These are phyloP conservation scores for Cladosporium oxysporum DNA, from an alignment of 2,329 filamentous ascomycete species.

Conservation along the genomic window DNA sequence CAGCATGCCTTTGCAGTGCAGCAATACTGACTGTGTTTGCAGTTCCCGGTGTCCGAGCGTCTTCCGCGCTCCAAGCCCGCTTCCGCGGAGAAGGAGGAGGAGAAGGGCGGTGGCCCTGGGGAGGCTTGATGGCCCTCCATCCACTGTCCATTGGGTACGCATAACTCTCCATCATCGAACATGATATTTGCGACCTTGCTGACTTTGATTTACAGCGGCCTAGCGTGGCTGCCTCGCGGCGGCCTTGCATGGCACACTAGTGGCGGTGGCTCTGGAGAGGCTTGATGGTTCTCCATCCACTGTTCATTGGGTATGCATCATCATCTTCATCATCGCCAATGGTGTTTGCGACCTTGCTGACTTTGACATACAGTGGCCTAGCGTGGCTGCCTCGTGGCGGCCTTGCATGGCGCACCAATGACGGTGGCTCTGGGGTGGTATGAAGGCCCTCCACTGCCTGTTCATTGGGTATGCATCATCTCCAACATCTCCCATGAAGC, in stretches of 20 bases:
- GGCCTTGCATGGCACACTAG: neutral
- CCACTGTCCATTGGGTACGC: neutral
- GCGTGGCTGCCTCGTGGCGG: neutral
- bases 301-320: constrained; percentile 82
- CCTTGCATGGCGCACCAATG: neutral
- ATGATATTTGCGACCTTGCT: neutral
- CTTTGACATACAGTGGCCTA: neutral
- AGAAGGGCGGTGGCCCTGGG: neutral
- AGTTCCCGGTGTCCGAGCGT: neutral
- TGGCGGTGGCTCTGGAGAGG: neutral
- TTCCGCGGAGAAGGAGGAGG: neutral
- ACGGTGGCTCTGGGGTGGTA: neutral
- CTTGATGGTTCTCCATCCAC: constrained; percentile 36
- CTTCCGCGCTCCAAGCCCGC: neutral
- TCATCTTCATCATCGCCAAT: neutral
- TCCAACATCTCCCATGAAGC: neutral
- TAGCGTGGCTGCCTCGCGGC: neutral
- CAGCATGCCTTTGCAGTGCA: neutral
- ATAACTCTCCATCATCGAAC: neutral
- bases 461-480: constrained; percentile 79
- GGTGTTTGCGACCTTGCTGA: neutral
- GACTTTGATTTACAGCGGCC: neutral
- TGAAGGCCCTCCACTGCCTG: constrained; percentile 50
- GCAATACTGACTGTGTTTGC: neutral
- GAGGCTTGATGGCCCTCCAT: neutral